These are phyloP conservation scores for Talaromyces amestolkiae DNA, from an alignment of 2,329 filamentous ascomycete genomes.

Conservation along the genomic window DNA sequence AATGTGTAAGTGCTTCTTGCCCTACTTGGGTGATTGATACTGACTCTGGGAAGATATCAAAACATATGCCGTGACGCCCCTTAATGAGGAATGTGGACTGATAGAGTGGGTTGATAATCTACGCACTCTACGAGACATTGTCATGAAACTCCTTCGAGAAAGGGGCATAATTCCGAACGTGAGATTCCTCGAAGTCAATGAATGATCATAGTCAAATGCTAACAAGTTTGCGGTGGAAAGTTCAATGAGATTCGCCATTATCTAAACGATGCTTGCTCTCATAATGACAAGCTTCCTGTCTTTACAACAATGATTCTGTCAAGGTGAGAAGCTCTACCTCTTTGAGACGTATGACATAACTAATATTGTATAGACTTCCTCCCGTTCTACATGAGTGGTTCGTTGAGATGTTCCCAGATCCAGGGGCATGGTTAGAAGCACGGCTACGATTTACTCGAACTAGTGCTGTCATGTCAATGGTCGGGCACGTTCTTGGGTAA, in stretches of 20 bases:
- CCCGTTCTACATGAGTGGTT: constrained; percentile 93
- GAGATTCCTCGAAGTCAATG: constrained; percentile 19
- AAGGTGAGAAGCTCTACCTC: constrained; percentile 31
- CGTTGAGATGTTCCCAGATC: constrained; percentile 88
- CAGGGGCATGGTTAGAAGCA: constrained; percentile 86
- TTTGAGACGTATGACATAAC: not conserved
- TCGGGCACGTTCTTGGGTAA: constrained; percentile 81
- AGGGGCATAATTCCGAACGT: constrained; percentile 62
- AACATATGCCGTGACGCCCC: constrained; percentile 91
- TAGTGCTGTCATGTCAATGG: constrained; percentile 99
- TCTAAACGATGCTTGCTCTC: constrained; percentile 64
- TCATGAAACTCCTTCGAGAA: constrained; percentile 73
- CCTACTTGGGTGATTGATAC: not conserved
- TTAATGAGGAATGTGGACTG: constrained; percentile 96
- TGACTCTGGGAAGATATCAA: constrained; percentile 64
- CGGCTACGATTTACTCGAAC: constrained; percentile 87
- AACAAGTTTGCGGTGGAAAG: constrained; percentile 45
- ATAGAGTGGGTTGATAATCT: constrained; percentile 99
- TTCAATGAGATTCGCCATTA: constrained; percentile 63
- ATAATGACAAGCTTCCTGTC: constrained; percentile 61
- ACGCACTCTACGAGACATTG: constrained; percentile 87
- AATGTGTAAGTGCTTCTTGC: constrained; percentile 54
- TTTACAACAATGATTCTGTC: constrained; percentile 66
- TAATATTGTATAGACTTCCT: constrained; percentile 59
- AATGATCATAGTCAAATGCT: not conserved